These are phyloP conservation scores for Uronychia setigera DNA, from an alignment of 73 alveolate genomes.

Conservation along the genomic window DNA sequence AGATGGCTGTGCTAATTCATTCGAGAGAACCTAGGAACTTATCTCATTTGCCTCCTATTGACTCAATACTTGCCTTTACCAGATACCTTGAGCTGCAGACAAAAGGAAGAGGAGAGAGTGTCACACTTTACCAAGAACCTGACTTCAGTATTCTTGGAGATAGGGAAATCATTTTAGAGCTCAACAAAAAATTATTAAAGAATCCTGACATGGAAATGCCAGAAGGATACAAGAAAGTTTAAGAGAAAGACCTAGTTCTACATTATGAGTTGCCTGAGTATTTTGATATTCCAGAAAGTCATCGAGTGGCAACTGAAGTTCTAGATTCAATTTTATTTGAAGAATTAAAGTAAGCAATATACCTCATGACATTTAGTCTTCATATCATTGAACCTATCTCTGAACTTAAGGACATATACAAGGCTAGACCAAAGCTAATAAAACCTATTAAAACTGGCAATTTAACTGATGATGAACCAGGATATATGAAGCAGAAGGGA, in stretches of 20 bases:
- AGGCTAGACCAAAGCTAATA: slow-evolving; percentile 19
- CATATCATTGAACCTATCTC: slow-evolving; percentile 26
- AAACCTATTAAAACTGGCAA: background rate
- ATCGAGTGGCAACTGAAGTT: slow-evolving; percentile 7
- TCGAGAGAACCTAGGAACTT: slow-evolving; percentile 3
- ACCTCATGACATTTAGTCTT: no score
- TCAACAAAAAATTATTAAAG: slow-evolving; percentile 58
- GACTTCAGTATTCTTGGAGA: slow-evolving; percentile 68
- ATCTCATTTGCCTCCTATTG: slow-evolving; percentile 4
- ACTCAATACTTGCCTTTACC: slow-evolving; percentile 8
- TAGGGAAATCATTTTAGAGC: slow-evolving; percentile 64
- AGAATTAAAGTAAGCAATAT: no score
- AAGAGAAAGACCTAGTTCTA: slow-evolving; percentile 55
- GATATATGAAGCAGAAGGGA: background rate
- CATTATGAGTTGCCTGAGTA: slow-evolving; percentile 23
- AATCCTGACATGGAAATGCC: slow-evolving; percentile 76
- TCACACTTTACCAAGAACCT: slow-evolving; percentile 62
- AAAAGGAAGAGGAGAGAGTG: slow-evolving; percentile 35
- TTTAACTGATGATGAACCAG: background rate
- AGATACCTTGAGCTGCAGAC: background rate
- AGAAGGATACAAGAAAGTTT: slow-evolving; percentile 71
- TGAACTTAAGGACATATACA: slow-evolving; percentile 1
- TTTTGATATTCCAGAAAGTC: slow-evolving; percentile 8
- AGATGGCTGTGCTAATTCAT: slow-evolving; percentile 29
- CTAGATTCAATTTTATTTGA: slow-evolving; percentile 13